Evolutionary conservation across 2,329 filamentous ascomycete genomes (phyloP), one percentile per base, ranked within the genome.

Genomic region (Bimuria novae-zelandiae): DNA sequence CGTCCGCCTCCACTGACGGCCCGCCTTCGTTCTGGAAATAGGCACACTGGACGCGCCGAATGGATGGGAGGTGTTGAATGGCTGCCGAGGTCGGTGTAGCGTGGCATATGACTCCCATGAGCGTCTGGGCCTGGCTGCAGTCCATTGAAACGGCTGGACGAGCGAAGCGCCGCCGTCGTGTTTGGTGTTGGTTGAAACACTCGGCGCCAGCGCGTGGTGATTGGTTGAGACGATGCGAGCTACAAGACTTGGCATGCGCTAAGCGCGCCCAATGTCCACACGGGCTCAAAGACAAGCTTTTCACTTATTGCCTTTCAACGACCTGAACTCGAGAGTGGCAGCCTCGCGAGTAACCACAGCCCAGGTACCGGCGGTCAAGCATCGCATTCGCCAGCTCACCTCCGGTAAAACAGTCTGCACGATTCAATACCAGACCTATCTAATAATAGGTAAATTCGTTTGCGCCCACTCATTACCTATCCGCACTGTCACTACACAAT

Each of bases 121-220:
- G 41, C 47, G 64, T 66, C 65, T 73, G 70, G 70, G 68, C 68
- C 55, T 66, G 68, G 61, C 16, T 33, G 49, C 4, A 54, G 55
- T 56, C 27, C 3, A 14, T 52, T 41, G 46, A 52, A 49, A 49
- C 53, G 59, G 56, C 61, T 48, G 65, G 65, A 39, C 69, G 70
- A 70, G 71, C 69, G 67, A 49, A 49, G 69, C 68, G 67, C 64
- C 69, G 64, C 56, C 43, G 11, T 5, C 10, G 39, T 55, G 67
- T 67, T 63, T 68, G 51, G 52, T 53, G 57, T 53, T 58, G 42
- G 56, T 51, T 42, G 53, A 47, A 47, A n/a, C 12, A 39, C 21
- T 42, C 27, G 53, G 36, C 35, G 21, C 29, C 17, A 47, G 40
- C 61, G 65, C 63, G 62, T 54, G 33, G 44, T 72, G 67, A 71